Evolutionary conservation across 2,329 filamentous ascomycete species (phyloP), one percentile per base, ranked within the genome.

Genomic region (Pseudogymnoascus sp.): DNA sequence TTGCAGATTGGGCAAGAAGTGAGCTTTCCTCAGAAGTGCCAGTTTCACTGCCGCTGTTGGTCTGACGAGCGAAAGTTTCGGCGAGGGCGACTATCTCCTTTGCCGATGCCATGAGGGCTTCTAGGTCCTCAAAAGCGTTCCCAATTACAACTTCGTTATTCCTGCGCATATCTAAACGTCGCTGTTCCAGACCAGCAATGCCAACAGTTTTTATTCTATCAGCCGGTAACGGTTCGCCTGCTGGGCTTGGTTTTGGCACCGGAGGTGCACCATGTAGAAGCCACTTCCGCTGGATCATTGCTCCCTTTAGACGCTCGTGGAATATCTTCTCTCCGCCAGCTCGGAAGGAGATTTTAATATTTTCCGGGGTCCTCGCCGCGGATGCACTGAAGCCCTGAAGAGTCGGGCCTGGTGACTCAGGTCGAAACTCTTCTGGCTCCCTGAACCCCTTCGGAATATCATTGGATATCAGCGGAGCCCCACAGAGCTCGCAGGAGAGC

Each of bases 21-120:
- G 84, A 85, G 67, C 82, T 89, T 9, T 90, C 85, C 72, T 94
- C 90, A 0, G 84, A 81, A 5, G 81, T 84, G 11, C 78, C 81
- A n/a, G 79, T 81, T 21, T 81, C 83, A 17, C 78, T 76, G 62
- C 75, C 74, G 8, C 79, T 78, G 64, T 83, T 83, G 17, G 77
- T 77, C 70, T 92, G 88, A 10, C 84, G 80, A 1, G 91, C 86
- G 68, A 97, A 93, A 13, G 86, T 86, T 74, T 97, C 93, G 0
- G 94, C 94, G 41, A 99, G 85, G 4, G 92, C 91, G 59, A 97
- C 88, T 58, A 99, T 91, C 71, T 99, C 91, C 72, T 97, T 97
- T 4, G 94, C 94, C 3, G 93, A 97, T 2, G 92, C 91, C 93
- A 97, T 99, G 37, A 99, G 80, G 3, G 94, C 92, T 72, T 97